Percentiles rank a stretch among this genome's conserved stretches.
Evolutionary conservation across 148 eudicot species (phyloP).

Genomic region (Limonium bicolor): DNA sequence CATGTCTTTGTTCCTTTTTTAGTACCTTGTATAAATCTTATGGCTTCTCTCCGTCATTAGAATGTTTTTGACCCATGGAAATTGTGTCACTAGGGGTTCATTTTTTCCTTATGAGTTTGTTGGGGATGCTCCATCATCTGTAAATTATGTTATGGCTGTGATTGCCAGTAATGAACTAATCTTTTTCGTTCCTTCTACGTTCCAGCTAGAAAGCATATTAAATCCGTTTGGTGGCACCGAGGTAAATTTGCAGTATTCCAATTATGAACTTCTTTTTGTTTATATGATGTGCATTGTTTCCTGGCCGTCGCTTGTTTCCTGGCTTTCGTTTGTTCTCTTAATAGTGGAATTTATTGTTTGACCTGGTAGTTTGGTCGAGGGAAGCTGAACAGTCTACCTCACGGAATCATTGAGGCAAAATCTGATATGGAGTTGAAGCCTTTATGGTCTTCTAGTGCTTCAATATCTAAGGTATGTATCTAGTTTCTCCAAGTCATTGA

Average conservation of each 20-base stretch:
- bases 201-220: slow-evolving; percentile 56
- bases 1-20: no score
- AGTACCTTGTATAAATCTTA: no score
- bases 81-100: no score
- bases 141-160: no score
- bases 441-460: slow-evolving; percentile 41
- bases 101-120: no score
- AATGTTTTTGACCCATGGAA: no score
- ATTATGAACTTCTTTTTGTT: no score
- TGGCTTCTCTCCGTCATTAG: no score
- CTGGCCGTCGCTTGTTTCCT: neutral
- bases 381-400: slow-evolving; percentile 56
- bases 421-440: slow-evolving; percentile 86
- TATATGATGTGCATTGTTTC: no score
- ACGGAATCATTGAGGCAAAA: slow-evolving; percentile 53
- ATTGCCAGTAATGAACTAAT: neutral
- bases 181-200: no score
- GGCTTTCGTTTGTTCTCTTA: neutral
- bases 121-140: no score
- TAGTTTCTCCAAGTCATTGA: neutral
- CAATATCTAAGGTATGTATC: slow-evolving; percentile 49
- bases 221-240: slow-evolving; percentile 34
- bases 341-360: slow-evolving; percentile 7
- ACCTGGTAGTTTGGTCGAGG: slow-evolving; percentile 22
- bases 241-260: no score